A percentile compares a stretch with the other conserved stretches of the same genome.
These are phyloP conservation scores for Mortierella sp. DNA, from an alignment of 371 early-diverging fungal genomes.

Conservation along the genomic window DNA sequence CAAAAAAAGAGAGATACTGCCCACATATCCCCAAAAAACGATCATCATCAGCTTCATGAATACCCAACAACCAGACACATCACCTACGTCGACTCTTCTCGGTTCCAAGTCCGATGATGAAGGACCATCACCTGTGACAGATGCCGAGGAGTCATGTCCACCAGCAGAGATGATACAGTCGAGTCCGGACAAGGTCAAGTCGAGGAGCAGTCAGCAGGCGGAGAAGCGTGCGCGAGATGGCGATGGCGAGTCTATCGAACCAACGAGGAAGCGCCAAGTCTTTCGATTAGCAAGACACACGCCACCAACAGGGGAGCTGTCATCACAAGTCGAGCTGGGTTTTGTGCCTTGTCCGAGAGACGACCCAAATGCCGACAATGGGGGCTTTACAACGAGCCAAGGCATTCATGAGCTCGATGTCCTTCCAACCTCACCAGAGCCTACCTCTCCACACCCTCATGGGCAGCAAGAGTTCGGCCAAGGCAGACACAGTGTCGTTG, in stretches of 20 bases:
- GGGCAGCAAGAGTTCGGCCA: background rate
- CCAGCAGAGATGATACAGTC: no score
- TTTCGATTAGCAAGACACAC: background rate
- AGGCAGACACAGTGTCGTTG: background rate
- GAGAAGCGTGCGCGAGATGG: background rate
- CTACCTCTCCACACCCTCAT: background rate
- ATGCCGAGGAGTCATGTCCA: no score
- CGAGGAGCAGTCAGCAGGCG: no score
- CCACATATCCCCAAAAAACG: no score
- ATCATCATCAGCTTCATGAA: background rate
- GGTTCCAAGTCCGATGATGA: no score
- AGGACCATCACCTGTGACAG: no score
- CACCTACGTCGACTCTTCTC: no score
- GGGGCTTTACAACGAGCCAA: conserved; percentile 20
- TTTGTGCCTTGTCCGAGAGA: conserved; percentile 14
- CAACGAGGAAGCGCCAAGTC: background rate
- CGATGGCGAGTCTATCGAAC: background rate
- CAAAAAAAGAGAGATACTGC: background rate
- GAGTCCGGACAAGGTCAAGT: no score
- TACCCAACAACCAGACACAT: background rate
- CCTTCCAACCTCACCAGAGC: background rate
- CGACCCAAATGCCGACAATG: conserved; percentile 2
- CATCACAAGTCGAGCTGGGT: conserved; percentile 2
- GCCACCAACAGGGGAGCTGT: background rate
- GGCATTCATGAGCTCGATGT: background rate